phyloP scores from a whole-genome alignment of 495 filamentous ascomycete genomes.

The Aspergillus avenaceus region DNA sequence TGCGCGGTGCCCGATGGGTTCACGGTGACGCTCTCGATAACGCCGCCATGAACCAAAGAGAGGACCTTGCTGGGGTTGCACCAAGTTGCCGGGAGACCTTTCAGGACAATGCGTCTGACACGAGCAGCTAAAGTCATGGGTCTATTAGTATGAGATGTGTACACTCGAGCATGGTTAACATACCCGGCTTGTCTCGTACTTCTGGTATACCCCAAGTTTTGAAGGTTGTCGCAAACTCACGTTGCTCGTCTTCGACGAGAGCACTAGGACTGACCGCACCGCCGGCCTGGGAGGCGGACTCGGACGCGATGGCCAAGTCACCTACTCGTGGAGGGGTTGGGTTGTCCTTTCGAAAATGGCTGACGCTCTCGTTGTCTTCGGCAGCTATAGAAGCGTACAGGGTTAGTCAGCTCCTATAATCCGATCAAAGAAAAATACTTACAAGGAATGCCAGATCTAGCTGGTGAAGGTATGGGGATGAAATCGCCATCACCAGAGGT shows the following conservation, averaged over 20 bases:
- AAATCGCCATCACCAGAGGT: not conserved
- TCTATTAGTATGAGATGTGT: conserved; percentile 6
- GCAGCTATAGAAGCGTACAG: not conserved
- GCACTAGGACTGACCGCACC: not conserved
- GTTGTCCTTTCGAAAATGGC: too few relatives aligned
- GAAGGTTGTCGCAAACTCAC: conserved; percentile 22
- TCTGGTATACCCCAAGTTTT: conserved; percentile 23
- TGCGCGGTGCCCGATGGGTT: conserved; percentile 20
- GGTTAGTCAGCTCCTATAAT: not conserved
- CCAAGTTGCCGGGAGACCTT: conserved; percentile 27
- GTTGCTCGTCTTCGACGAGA: conserved; percentile 7
- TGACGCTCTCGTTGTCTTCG: too few relatives aligned
- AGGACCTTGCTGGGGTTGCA: conserved; percentile 30
- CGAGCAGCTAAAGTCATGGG: conserved; percentile 22
- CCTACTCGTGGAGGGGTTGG: not conserved
- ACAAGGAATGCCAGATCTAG: not conserved
- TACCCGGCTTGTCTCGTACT: conserved; percentile 25
- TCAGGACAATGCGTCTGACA: conserved; percentile 32
- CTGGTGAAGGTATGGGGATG: not conserved
- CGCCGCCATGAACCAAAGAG: conserved; percentile 40
- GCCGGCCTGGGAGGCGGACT: not conserved
- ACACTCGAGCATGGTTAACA: not conserved
- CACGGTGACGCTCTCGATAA: conserved; percentile 30
- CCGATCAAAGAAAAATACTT: not conserved
- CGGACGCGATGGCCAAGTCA: not conserved